Evolutionary conservation across 1,284 basidiomycete genomes (phyloP).

Genomic region (Entoloma clypeatum): DNA sequence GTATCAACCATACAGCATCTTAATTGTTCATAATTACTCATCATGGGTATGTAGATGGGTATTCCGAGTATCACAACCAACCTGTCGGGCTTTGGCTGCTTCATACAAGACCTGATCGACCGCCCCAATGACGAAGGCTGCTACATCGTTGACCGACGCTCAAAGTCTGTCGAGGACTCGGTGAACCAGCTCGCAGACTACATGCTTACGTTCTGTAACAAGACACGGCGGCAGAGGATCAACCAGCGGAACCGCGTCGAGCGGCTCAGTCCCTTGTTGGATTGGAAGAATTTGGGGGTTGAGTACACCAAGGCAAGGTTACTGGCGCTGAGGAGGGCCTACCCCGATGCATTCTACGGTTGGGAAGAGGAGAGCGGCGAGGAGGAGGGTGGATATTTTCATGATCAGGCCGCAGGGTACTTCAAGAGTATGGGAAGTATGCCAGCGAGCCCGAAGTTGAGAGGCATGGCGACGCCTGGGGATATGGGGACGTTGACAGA

Average conservation of each 20-base stretch:
- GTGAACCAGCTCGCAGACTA: conserved; percentile 73
- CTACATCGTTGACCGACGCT: conserved; percentile 93
- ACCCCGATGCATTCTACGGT: conserved; percentile 87
- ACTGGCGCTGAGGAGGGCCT: conserved; percentile 88
- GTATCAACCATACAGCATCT: conserved; percentile 25
- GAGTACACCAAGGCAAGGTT: conserved; percentile 97
- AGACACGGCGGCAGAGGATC: conserved; percentile 94
- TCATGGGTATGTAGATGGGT: conserved; percentile 70
- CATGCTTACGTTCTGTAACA: conserved; percentile 80
- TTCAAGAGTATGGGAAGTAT: conserved; percentile 58
- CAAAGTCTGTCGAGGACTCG: conserved; percentile 88
- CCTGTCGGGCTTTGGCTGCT: conserved; percentile 95
- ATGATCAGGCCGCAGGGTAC: conserved; percentile 21
- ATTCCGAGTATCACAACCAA: conserved; percentile 97
- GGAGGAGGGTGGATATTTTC: conserved; percentile 47
- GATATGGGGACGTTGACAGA: conserved; percentile 94
- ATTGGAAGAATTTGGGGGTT: conserved; percentile 98
- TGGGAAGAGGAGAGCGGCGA: conserved; percentile 43
- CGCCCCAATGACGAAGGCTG: conserved; percentile 82
- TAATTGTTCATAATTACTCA: conserved; percentile 1
- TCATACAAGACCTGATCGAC: conserved; percentile 99
- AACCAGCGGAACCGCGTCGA: conserved; percentile 99
- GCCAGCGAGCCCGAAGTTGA: conserved; percentile 84
- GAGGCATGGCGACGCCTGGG: conserved; percentile 83
- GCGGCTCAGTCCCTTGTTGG: conserved; percentile 85